Base-by-base conservation (phyloP, 129 eudicot species). In the Silybum marianum region DNA sequence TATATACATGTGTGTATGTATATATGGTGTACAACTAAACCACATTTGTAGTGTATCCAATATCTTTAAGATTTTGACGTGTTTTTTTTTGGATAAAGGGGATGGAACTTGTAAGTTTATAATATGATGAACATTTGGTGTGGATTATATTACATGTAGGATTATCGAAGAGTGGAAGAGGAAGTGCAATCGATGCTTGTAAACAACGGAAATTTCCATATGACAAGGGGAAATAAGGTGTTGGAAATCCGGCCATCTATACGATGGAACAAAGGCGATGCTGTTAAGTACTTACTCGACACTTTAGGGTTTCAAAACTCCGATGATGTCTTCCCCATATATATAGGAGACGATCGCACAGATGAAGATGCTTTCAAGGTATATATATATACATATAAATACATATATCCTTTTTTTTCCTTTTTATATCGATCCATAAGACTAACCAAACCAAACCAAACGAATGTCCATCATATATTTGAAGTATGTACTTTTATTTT, bases 341-440 rank as follows among this genome's bases (percentile, higher is more conserved):
- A 89, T 79, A 89, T 89, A 13, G 88, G 92, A 40, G 92, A 89
- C 63, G 92, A 89, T 78, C 81, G 65, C 73, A 89, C 90, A 8
- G 90, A 89, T 16, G 90, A 89, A 71, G 93, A 89, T 63, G 93
- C 90, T 39, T 89, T 89, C 71, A 85, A 84, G 93, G 93, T 89
- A 86, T 46, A 70, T 67, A 69, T 65, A 11, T 7, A 18, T 2
- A 71, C 34, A 30, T 30, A 36, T 42, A 39, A 1, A 39, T 9
- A 39, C 46, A 39, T 7, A 25, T 25, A 25, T 25, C 28, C 28
- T 25, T 2, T 25, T 25, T n/a, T n/a, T n/a, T n/a, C n/a, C n/a
- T n/a, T n/a, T n/a, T n/a, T n/a, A n/a, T n/a, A n/a, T n/a, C n/a
- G n/a, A n/a, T n/a, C n/a, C n/a, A n/a, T n/a, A n/a, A n/a, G n/a